Evolutionary conservation across 805 yeast genomes (phyloP), one percentile per base, ranked within the genome.

Genomic region (Dipodascopsis uninucleata): DNA sequence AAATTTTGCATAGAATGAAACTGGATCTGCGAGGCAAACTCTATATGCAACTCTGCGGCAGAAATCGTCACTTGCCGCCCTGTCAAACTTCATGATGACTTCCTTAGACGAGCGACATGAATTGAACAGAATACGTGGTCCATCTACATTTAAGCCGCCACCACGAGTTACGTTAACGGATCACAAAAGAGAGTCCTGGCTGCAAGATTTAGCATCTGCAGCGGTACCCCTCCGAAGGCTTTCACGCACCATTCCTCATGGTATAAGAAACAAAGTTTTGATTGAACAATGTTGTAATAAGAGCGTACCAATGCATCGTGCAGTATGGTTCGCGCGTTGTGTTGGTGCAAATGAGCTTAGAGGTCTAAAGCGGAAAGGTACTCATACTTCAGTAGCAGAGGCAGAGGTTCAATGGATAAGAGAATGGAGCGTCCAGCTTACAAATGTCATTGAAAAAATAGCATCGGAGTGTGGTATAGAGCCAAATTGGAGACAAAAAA

Each of bases 81-180:
- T 78, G 7, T 71, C 76, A 2, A 60, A 66, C 34, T 71, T 74
- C 42, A 65, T 79, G 55, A 61, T 72, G 38, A 66, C 66, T 41
- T 71, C 83, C 3, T 67, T 78, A 55, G 66, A 69, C n/a, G 63
- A 68, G 32, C 68, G 82, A 28, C 67, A 71, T 22, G 60, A 67
- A 18, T 61, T 70, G 45, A 75, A 74, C 56, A 67, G 70, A 34
- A 67, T 79, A 10, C 61, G 66, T 2, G 65, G 74, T 8, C 75
- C 74, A 21, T 69, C 81, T 2, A 71, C 78, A 4, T 85, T 79
- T 66, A 81, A 77, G 52, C 85, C 90, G 4, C 95, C 95, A 0
- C 89, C 95, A 9, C 70, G 96, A 52, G 95, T 90, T 22, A 90
- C 96, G 0, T 64, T 90, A 24, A 89, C 97, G 0, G 95, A 89